These are phyloP conservation scores for Metschnikowia gelsemii DNA, from an alignment of 805 yeast species.

Conservation along the genomic window DNA sequence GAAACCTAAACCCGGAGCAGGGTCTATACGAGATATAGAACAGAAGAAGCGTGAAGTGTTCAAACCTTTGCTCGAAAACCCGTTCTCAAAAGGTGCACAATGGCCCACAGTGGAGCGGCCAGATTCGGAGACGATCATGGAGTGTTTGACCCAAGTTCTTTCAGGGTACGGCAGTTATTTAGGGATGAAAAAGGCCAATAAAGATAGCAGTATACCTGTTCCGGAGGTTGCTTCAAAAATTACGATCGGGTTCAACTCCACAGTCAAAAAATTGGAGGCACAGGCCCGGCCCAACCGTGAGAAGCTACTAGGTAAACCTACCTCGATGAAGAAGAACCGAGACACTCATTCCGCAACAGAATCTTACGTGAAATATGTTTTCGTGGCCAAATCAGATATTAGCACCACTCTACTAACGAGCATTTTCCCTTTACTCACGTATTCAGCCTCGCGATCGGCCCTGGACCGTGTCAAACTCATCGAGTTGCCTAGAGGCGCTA, in stretches of 20 bases:
- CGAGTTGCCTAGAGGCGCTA: constrained; percentile 54
- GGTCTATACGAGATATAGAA: constrained; percentile 51
- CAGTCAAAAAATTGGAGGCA: constrained; percentile 47
- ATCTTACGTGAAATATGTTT: constrained; percentile 39
- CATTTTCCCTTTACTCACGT: constrained; percentile 58
- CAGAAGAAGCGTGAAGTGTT: constrained; percentile 54
- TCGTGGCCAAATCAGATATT: constrained; percentile 61
- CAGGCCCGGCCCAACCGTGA: constrained; percentile 34
- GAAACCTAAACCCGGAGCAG: constrained; percentile 12
- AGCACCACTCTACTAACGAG: constrained; percentile 50
- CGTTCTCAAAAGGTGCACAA: constrained; percentile 46
- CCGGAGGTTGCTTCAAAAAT: constrained; percentile 28
- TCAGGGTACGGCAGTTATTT: constrained; percentile 18
- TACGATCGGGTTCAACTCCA: constrained; percentile 55
- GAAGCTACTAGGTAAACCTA: constrained; percentile 14
- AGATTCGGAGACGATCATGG: constrained; percentile 14
- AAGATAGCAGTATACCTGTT: constrained; percentile 15
- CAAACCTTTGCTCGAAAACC: constrained; percentile 64
- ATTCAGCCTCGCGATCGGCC: constrained; percentile 38
- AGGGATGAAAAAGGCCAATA: constrained; percentile 6
- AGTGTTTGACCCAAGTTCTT: constrained; percentile 16
- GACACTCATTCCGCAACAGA: not conserved
- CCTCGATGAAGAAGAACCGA: constrained; percentile 3
- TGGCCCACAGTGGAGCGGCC: constrained; percentile 17
- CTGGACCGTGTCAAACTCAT: constrained; percentile 50